Evolutionary conservation across 2,329 filamentous ascomycete species (phyloP), one percentile per base, ranked within the genome.

Genomic region (Neofusicoccum kwambonambiense): DNA sequence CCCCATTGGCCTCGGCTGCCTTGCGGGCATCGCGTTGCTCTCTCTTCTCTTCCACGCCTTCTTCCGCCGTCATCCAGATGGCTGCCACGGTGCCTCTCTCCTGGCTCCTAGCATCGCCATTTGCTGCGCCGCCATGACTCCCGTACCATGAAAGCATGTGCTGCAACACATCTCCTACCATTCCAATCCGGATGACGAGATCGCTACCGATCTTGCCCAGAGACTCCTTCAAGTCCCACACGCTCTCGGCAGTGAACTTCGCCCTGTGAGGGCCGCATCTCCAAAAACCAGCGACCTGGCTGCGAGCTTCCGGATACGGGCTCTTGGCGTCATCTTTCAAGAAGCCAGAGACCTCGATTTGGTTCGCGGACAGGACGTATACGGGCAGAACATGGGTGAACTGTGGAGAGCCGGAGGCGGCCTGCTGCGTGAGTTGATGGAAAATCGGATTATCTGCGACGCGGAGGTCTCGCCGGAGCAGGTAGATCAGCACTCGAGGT

Each of bases 291-390:
- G 84, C 89, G 3, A 90, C 78, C n/a, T 81, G 74, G 69, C 89
- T 91, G 65, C 84, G 82, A 3, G 90, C 89, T 70, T 88, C 85
- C 0, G 87, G 87, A 67, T 90, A 93, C 0, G 91, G 91, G 6
- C 84, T 90, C 56, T 80, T 77, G 13, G 66, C 17, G 15, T 35
- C 57, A 34, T 61, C 31, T 1, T 69, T 64, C n/a, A 93, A 77
- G 70, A 94, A 91, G 1, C 91, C 91, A 0, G 89, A 90, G 0
- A 91, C 81, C 72, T 94, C 90, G 22, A 93, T 79, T 70, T 94
- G 90, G 60, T 90, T 82, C 2, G 89, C 84, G 0, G 87, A 82
- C 60, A 93, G 87, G 19, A 92, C 79, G 72, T 88, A 91, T 45
- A 92, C 77, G 7, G 91, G 91, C 1, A 94, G 80, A 1, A 93